phyloP scores from a whole-genome alignment of 2,329 filamentous ascomycete species.

The Xylaria sp. region DNA sequence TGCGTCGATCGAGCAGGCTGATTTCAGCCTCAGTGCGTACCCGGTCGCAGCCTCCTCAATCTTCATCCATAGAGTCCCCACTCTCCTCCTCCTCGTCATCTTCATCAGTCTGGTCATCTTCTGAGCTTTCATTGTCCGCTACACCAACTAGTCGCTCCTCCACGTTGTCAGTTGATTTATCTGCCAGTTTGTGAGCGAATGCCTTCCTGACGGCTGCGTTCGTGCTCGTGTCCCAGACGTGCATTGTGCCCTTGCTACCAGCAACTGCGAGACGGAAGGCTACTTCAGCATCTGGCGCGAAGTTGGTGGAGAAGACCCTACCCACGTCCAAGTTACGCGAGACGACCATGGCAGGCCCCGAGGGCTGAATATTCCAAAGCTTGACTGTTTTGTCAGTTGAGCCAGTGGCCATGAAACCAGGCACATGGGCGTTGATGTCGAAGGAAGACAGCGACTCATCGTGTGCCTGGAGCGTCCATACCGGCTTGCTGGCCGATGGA shows the following conservation, averaged over 20 bases:
- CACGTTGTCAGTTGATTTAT: constrained; percentile 67
- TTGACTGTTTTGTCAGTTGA: constrained; percentile 96
- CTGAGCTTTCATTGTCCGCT: constrained; percentile 68
- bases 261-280: constrained; percentile 93
- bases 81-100: constrained; percentile 51
- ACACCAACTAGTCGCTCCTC: constrained; percentile 84
- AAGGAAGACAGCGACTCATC: constrained; percentile 92
- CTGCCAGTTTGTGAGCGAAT: constrained; percentile 78
- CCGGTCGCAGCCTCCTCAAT: constrained; percentile 50
- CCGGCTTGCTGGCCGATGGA: constrained; percentile 80
- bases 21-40: constrained; percentile 31
- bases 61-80: constrained; percentile 68
- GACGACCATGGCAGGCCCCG: constrained; percentile 89
- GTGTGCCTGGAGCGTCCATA: constrained; percentile 96
- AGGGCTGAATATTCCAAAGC: constrained; percentile 88
- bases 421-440: constrained; percentile 88
- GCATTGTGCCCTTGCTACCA: constrained; percentile 90
- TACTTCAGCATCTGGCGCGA: constrained; percentile 90
- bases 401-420: constrained; percentile 92
- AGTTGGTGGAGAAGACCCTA: constrained; percentile 90
- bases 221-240: constrained; percentile 96
- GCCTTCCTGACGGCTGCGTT: constrained; percentile 86
- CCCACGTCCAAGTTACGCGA: constrained; percentile 92
- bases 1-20: constrained; percentile 36
- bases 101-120: constrained; percentile 57